Evolutionary conservation across 371 early-diverging fungal genomes (phyloP).

Genomic region (Mortierella sp.): DNA sequence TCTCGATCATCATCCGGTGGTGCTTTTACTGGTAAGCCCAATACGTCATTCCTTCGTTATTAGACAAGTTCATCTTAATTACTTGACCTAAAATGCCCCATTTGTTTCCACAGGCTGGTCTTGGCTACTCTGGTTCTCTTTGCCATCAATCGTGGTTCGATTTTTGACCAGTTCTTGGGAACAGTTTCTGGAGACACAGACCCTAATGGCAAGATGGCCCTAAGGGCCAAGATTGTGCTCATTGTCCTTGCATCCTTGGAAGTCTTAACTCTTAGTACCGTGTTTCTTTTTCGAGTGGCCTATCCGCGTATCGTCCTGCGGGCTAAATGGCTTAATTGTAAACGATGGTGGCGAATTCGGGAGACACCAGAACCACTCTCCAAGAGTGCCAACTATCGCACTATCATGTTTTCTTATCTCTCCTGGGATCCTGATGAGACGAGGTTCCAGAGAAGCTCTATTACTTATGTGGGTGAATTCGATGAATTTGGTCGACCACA

Average conservation of each 20-base stretch:
- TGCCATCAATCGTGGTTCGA: slow-evolving; percentile 34
- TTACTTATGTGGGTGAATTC: slow-evolving; percentile 58
- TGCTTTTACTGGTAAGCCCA: slow-evolving; percentile 56
- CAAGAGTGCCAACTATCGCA: slow-evolving; percentile 25
- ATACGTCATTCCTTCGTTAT: not conserved
- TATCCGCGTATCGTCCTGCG: slow-evolving; percentile 52
- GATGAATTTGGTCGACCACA: slow-evolving; percentile 58
- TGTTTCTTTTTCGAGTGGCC: slow-evolving; percentile 33
- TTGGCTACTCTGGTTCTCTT: slow-evolving; percentile 54
- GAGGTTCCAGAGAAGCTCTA: slow-evolving; percentile 26
- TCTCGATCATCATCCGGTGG: slow-evolving; percentile 57
- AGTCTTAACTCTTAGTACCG: slow-evolving; percentile 29
- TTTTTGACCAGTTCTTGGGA: slow-evolving; percentile 26
- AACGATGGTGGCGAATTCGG: slow-evolving; percentile 53
- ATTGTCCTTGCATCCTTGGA: slow-evolving; percentile 44
- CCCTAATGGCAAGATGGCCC: slow-evolving; percentile 3
- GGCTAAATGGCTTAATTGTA: slow-evolving; percentile 44
- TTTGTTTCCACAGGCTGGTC: slow-evolving; percentile 43
- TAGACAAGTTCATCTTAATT: not conserved
- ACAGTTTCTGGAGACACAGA: not conserved
- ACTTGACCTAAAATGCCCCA: not conserved
- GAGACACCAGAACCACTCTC: slow-evolving; percentile 21
- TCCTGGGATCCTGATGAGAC: slow-evolving; percentile 56
- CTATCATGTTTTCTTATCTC: slow-evolving; percentile 50
- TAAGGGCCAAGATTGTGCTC: slow-evolving; percentile 41